phyloP scores from a whole-genome alignment of 768 basidiomycete species.

The Neoboletus magnificus region DNA sequence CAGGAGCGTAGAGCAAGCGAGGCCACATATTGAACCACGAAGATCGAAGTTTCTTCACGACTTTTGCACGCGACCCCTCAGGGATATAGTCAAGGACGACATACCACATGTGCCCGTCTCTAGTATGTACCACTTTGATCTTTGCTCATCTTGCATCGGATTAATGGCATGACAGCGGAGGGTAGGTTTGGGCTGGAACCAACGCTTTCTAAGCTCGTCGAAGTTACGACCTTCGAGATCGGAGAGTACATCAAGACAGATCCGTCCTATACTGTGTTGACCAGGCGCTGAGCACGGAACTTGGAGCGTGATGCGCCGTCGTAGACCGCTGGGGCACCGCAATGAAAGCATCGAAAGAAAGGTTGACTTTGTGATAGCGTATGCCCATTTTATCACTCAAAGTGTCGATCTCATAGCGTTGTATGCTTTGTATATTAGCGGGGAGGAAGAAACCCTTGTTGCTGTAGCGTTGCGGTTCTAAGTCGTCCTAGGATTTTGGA shows the following conservation, averaged over 20 bases:
- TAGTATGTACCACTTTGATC: neutral
- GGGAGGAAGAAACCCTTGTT: neutral
- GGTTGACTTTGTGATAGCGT: neutral
- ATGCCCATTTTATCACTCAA: no score
- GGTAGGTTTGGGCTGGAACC: neutral
- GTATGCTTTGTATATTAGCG: neutral
- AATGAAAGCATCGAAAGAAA: neutral
- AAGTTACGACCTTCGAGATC: neutral
- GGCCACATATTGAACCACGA: neutral
- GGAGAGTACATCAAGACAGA: neutral
- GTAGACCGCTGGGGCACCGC: neutral
- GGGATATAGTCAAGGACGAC: no score
- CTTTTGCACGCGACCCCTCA: neutral
- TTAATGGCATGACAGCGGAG: neutral
- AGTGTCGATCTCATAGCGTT: neutral
- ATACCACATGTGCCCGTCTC: neutral
- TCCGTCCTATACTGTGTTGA: neutral
- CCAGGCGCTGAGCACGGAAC: neutral
- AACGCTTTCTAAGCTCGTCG: neutral
- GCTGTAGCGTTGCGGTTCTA: neutral
- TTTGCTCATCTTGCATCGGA: neutral
- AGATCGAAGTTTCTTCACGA: neutral
- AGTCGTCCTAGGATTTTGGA: neutral
- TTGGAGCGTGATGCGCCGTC: neutral
- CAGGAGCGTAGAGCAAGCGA: neutral